Base-by-base conservation (phyloP, 441 rosid genomes). In the Adansonia madagascariensis region DNA sequence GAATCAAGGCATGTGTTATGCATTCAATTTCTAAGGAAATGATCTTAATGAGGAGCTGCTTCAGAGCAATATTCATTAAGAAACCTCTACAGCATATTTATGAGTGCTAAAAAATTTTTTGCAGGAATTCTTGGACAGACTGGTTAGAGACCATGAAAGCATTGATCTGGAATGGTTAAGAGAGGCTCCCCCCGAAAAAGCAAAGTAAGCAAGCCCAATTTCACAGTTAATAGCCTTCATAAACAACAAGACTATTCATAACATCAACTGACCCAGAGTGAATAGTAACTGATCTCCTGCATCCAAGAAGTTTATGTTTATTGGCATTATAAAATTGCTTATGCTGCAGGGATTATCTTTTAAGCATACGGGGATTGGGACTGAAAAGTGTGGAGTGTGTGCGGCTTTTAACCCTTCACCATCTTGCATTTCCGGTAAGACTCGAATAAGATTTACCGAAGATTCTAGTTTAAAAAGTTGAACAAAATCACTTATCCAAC, bases 311-410 rank as follows among this genome's bases (percentile, higher is more conserved):
- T 59, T 68, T 68, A 44, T 62, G 62, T 64, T 53, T 27, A 27
- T 65, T 39, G 41, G 52, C 43, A 67, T 57, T 35, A 55, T 31
- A 15, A 77, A 70, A 61, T 66, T 80, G 8, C 35, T 70, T 77
- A 66, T 80, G 78, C 41, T 84, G 75, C 88, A 97, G 99, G 86
- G 97, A 97, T 75, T 97, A 91, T 71, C 90, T 97, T 68, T 86
- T 97, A 77, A 94, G 97, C 74, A 75, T 97, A 78, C 76, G 97
- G 35, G 99, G 99, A 35, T 44, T 97, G 82, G 99, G 99, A 60
- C 75, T 97, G 83, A 97, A 97, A 89, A 97, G 99, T 78, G 99
- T 97, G 57, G 99, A 97, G 79, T 97, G 99, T 61, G 98, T 97
- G 80, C 83, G 98, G 79, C 97, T 97, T 79, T 86, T 97, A 74